Conservation (phyloP, 305 asterid genomes). For the Fraxinus angustifolia region DNA sequence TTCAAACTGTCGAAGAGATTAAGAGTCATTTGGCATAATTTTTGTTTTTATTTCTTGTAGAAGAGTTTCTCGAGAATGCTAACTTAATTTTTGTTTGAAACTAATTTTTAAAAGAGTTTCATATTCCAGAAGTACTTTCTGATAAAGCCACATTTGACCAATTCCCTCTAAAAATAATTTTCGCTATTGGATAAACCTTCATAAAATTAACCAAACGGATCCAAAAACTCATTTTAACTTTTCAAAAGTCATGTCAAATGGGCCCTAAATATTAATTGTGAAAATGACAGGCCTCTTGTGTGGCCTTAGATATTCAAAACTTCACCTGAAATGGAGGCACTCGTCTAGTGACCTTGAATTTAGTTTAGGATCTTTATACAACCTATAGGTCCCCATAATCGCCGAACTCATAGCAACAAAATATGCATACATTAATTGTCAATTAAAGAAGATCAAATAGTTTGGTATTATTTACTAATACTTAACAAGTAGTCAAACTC, state of each 20-base stretch:
- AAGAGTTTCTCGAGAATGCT: too few species aligned
- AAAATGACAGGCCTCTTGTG: background rate
- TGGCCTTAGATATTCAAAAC: background rate
- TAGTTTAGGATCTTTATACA: background rate
- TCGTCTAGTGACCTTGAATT: background rate
- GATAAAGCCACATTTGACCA: too few species aligned
- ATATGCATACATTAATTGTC: background rate
- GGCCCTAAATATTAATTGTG: background rate
- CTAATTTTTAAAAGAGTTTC: too few species aligned
- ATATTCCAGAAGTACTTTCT: too few species aligned
- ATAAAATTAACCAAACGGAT: too few species aligned
- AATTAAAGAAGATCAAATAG: background rate
- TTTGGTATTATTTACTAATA: background rate
- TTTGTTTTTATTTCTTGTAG: too few species aligned
- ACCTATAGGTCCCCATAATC: background rate
- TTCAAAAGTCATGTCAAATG: too few species aligned
- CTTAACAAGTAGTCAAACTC: background rate
- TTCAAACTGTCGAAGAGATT: background rate
- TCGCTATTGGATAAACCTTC: too few species aligned
- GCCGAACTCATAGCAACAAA: background rate
- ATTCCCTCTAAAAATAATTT: too few species aligned
- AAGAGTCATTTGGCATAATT: background rate
- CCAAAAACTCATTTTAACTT: too few species aligned
- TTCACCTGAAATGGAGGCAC: background rate
- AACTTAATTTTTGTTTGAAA: too few species aligned